Conservation (phyloP, 1,139 yeast species). For the Spencermartinsiella ligniputridi region DNA sequence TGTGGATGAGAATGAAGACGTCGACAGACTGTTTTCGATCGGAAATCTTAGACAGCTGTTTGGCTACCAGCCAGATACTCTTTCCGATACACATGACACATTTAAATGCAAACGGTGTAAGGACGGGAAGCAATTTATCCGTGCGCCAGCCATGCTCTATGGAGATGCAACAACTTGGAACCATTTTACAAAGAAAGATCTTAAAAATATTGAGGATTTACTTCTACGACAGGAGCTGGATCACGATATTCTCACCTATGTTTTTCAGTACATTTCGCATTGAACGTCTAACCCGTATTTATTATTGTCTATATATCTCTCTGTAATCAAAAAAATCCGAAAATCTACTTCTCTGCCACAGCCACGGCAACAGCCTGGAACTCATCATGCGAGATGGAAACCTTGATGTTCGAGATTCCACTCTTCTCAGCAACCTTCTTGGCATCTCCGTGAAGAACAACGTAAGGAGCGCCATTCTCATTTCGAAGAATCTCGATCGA, state of each 20-base stretch:
- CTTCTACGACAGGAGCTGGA: constrained; percentile 68
- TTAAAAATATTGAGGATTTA: constrained; percentile 67
- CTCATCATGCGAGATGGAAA: constrained; percentile 94
- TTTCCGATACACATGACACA: constrained; percentile 90
- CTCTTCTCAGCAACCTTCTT: constrained; percentile 62
- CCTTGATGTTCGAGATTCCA: constrained; percentile 69
- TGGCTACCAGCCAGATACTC: constrained; percentile 60
- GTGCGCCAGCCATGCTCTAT: constrained; percentile 84
- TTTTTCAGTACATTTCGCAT: constrained; percentile 92
- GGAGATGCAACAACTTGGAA: constrained; percentile 99
- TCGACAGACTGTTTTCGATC: constrained; percentile 82
- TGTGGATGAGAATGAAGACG: constrained; percentile 94
- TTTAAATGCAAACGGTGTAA: constrained; percentile 82
- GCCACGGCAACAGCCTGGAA: constrained; percentile 98
- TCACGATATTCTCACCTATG: constrained; percentile 71
- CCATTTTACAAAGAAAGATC: constrained; percentile 63
- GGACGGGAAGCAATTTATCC: constrained; percentile 59
- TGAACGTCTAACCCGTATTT: constrained; percentile 16
- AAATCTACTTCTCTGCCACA: constrained; percentile 49
- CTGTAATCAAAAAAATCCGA: too few relatives aligned
- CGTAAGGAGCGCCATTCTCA: constrained; percentile 76
- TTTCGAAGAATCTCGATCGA: constrained; percentile 85
- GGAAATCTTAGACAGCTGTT: constrained; percentile 76
- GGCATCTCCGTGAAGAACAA: constrained; percentile 72
- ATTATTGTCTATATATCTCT: not conserved